Conservation (phyloP, 2,329 filamentous ascomycete genomes). For the Coniochaeta prunicola region DNA sequence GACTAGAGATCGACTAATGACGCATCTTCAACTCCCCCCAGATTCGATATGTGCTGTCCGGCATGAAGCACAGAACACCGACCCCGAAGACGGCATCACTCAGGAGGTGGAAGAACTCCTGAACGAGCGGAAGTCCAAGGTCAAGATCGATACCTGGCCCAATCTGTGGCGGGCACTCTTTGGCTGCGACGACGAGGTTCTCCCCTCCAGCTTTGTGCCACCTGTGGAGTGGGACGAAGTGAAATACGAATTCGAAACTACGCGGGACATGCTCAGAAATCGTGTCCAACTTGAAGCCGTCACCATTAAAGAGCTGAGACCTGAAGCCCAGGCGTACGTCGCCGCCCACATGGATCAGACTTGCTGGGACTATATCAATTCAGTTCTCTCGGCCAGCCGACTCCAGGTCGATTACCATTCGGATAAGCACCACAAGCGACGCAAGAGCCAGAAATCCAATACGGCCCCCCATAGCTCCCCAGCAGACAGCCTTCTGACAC, state of each 20-base stretch:
- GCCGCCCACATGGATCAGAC: not conserved
- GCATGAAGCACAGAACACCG: not conserved
- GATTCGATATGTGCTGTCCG: not conserved
- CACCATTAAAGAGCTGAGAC: not conserved
- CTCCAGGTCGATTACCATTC: not conserved
- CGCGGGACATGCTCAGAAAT: not conserved
- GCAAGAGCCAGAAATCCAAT: not conserved
- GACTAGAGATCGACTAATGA: not conserved
- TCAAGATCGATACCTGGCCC: not conserved
- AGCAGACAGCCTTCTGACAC: not conserved
- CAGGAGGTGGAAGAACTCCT: not conserved
- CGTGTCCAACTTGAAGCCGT: not conserved
- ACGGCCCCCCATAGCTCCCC: not conserved
- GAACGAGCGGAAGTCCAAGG: not conserved
- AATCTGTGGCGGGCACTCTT: not conserved
- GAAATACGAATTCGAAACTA: not conserved
- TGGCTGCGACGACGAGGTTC: not conserved
- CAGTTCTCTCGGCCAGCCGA: not conserved
- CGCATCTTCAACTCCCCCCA: not conserved
- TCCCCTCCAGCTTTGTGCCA: not conserved
- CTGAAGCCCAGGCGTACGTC: not conserved
- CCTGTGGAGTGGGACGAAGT: constrained; percentile 1
- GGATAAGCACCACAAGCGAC: not conserved
- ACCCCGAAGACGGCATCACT: constrained; percentile 1
- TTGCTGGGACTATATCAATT: not conserved